Evolutionary conservation across 148 eudicot genomes (phyloP), one percentile per base, ranked within the genome.

Genomic region (Pharnaceum exiguum): DNA sequence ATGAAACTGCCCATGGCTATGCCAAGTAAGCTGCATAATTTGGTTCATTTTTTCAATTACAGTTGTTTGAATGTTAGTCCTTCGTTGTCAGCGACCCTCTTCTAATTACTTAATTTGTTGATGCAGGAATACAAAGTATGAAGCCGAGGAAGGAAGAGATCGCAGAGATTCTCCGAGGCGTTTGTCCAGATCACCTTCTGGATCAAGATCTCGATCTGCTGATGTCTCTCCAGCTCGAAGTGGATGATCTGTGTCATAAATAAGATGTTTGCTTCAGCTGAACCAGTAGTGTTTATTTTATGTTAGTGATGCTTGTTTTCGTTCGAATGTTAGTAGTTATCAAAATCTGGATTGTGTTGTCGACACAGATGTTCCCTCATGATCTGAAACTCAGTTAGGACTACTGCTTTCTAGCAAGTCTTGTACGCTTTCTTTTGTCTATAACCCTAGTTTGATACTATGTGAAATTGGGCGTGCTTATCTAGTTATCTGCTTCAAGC

Each of bases 161-260:
- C 62, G 26, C 35, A 66, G 77, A 60, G 74, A 51, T 59, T 65
- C 83, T 11, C 82, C 78, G 27, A 69, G 67, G 63, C 77, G 70
- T 30, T 66, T 48, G 35, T 75, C 86, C 30, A 76, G 82, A 70
- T 84, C 90, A 17, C 90, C 90, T 19, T 73, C 82, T 40, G 82
- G 84, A 51, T 84, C 90, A 19, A 66, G 86, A 71, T 84, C 90
- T 30, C 71, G 83, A 61, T 84, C 89, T 59, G 76, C 71, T 25
- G 83, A 84, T 69, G 59, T 62, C 7, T 81, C 86, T 28, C 86
- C 86, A 27, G 65, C 35, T 10, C 60, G 24, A 51, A 61, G 74
- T 59, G 62, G 75, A 68, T 75, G 35, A 71, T 35, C 17, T 11
- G 40, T 16, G 63, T 55, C 23, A 29, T 62, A 49, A 28, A 58